phyloP scores from a whole-genome alignment of 257 asterid species.

The Primulina eburnea region DNA sequence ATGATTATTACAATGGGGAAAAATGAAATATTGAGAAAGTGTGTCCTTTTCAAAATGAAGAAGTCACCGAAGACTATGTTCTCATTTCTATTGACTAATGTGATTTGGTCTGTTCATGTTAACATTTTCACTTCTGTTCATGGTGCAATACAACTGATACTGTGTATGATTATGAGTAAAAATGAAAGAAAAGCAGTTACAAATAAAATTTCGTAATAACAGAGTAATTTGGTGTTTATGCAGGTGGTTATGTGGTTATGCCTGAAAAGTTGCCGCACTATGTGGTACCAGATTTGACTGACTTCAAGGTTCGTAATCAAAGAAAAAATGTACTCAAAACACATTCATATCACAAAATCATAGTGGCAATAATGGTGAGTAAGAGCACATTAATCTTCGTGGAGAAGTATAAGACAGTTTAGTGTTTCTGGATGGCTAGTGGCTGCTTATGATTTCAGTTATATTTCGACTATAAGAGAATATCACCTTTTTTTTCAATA shows the following conservation, averaged over 20 bases:
- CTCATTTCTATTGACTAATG: not conserved
- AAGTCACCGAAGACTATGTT: not conserved
- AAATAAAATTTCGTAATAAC: not conserved
- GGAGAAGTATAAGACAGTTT: not conserved
- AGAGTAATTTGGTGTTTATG: constrained; percentile 8
- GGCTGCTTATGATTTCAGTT: not conserved
- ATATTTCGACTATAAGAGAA: not conserved
- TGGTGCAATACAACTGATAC: not conserved
- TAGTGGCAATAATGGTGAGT: not conserved
- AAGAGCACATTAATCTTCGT: not conserved
- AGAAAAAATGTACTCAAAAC: not conserved
- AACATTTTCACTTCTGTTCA: not conserved
- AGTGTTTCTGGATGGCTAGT: not conserved
- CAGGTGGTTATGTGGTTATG: constrained; percentile 77
- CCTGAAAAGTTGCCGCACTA: constrained; percentile 80
- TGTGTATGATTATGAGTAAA: not conserved
- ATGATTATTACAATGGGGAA: not conserved
- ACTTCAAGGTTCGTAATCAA: constrained; percentile 57
- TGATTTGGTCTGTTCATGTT: not conserved
- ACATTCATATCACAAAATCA: not conserved
- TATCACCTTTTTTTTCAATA: too few relatives aligned
- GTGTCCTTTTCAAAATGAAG: not conserved
- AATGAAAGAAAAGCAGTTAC: not conserved
- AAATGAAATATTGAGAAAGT: not conserved
- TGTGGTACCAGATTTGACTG: constrained; percentile 76